These are phyloP conservation scores for Saksenaea vasiformis DNA, from an alignment of 371 early-diverging fungal species.

Conservation along the genomic window DNA sequence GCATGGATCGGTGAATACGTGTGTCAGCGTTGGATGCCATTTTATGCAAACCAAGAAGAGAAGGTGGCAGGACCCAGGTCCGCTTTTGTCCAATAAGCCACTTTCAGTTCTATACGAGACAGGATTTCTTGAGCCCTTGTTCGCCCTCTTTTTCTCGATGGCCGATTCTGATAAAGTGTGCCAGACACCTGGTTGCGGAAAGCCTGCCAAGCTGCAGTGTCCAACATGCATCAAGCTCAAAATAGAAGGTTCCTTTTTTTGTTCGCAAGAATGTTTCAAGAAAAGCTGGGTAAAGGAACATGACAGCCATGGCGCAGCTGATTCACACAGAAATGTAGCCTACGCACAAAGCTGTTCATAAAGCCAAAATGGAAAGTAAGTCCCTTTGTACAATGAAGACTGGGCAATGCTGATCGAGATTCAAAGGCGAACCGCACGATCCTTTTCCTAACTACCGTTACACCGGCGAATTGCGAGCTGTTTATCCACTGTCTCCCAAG, in stretches of 20 bases:
- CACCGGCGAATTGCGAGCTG: slow-evolving; percentile 83
- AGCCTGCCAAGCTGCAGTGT: slow-evolving; percentile 84
- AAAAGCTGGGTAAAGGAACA: slow-evolving; percentile 66
- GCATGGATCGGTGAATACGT: slow-evolving; percentile 6
- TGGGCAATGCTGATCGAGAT: not conserved
- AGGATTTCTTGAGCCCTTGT: not conserved
- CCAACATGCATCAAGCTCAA: slow-evolving; percentile 86
- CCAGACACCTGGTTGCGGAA: slow-evolving; percentile 65
- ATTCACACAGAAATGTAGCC: slow-evolving; percentile 22
- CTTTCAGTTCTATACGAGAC: not conserved
- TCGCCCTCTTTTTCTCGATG: slow-evolving; percentile 7
- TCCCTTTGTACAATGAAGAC: not conserved
- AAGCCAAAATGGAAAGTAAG: slow-evolving; percentile 43
- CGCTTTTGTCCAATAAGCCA: not conserved
- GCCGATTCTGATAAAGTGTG: slow-evolving; percentile 44
- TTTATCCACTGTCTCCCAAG: slow-evolving; percentile 84
- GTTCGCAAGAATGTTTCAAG: slow-evolving; percentile 90
- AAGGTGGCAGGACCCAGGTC: not conserved
- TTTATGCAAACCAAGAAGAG: not conserved
- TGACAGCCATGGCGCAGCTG: not conserved
- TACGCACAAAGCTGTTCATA: slow-evolving; percentile 60
- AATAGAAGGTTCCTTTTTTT: slow-evolving; percentile 79
- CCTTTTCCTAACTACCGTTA: slow-evolving; percentile 65
- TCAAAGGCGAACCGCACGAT: slow-evolving; percentile 41
- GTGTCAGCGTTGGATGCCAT: slow-evolving; percentile 1